Percentiles rank a stretch among this genome's conserved stretches.
Evolutionary conservation across 495 filamentous ascomycete genomes (phyloP).

Genomic region (Tuber microsphaerosporum): DNA sequence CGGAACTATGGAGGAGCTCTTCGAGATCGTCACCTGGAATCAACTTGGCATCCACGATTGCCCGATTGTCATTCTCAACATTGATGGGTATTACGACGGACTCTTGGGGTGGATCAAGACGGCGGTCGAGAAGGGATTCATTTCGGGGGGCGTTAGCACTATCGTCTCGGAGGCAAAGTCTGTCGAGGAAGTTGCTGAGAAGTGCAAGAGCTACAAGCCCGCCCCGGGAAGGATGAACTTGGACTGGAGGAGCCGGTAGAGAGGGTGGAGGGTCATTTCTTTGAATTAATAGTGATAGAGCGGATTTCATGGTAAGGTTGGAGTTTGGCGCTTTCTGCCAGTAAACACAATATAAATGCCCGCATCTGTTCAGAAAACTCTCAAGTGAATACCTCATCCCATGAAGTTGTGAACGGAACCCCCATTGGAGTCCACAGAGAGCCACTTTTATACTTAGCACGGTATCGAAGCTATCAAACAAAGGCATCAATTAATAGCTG

Average conservation of each 20-base stretch:
- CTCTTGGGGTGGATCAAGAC: slow-evolving; percentile 73
- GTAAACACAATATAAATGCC: not conserved
- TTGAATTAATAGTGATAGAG: not conserved
- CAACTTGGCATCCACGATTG: slow-evolving; percentile 86
- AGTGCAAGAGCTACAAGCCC: slow-evolving; percentile 65
- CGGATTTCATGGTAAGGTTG: not conserved
- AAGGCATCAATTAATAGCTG: not conserved
- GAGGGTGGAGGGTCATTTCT: not conserved
- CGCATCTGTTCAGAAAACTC: not conserved
- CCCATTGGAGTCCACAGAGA: not conserved
- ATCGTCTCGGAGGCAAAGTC: slow-evolving; percentile 72
- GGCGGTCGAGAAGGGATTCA: slow-evolving; percentile 69
- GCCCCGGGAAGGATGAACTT: slow-evolving; percentile 67
- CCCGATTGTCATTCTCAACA: slow-evolving; percentile 74
- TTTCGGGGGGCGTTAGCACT: slow-evolving; percentile 56
- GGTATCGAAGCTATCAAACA: not conserved
- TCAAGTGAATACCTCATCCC: not conserved
- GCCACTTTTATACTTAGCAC: not conserved
- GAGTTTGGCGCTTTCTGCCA: not conserved
- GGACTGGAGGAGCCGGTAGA: slow-evolving; percentile 63
- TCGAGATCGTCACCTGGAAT: slow-evolving; percentile 97
- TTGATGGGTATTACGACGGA: slow-evolving; percentile 86
- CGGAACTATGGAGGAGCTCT: slow-evolving; percentile 91
- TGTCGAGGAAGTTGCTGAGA: slow-evolving; percentile 63
- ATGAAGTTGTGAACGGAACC: not conserved